Evolutionary conservation across 2,329 filamentous ascomycete species (phyloP).

Genomic region (Samsoniella hepiali): DNA sequence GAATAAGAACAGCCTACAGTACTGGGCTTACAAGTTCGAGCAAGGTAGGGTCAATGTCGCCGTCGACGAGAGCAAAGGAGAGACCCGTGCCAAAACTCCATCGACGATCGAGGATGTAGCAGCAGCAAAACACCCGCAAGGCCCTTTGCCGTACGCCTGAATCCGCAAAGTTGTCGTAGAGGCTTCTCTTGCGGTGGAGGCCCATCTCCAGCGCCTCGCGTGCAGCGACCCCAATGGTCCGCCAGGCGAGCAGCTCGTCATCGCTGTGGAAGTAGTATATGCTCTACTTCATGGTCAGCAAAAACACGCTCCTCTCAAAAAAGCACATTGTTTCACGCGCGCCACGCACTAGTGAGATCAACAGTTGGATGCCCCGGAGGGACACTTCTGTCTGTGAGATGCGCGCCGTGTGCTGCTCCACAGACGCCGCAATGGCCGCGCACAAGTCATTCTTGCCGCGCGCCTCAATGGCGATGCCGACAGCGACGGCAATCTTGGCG

Average conservation of each 20-base stretch:
- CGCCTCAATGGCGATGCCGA: constrained; percentile 31
- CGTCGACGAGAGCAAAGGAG: constrained; percentile 46
- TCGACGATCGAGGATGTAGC: constrained; percentile 49
- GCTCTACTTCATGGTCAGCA: constrained; percentile 27
- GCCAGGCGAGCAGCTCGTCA: constrained; percentile 48
- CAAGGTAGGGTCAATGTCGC: constrained; percentile 47
- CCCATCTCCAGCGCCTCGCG: constrained; percentile 47
- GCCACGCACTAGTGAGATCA: constrained; percentile 29
- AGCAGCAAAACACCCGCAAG: constrained; percentile 46
- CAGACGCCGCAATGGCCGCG: constrained; percentile 29
- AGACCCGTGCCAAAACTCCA: constrained; percentile 52
- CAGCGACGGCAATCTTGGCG: constrained; percentile 34
- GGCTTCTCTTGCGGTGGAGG: constrained; percentile 43
- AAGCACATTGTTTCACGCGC: background rate
- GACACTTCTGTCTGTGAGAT: constrained; percentile 31
- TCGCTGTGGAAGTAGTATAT: constrained; percentile 45
- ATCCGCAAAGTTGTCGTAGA: constrained; percentile 38
- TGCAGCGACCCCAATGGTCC: constrained; percentile 44
- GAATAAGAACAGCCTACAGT: background rate
- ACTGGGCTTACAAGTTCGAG: constrained; percentile 37
- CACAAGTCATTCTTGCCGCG: constrained; percentile 31
- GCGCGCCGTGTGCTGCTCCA: constrained; percentile 29
- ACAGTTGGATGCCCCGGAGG: constrained; percentile 33
- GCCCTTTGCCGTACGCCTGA: constrained; percentile 30
- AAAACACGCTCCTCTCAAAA: background rate